Percentiles rank a stretch among this genome's conserved stretches.
These are phyloP conservation scores for Phytophthora niederhauseri DNA, from an alignment of 352 stramenopile genomes.

Conservation along the genomic window DNA sequence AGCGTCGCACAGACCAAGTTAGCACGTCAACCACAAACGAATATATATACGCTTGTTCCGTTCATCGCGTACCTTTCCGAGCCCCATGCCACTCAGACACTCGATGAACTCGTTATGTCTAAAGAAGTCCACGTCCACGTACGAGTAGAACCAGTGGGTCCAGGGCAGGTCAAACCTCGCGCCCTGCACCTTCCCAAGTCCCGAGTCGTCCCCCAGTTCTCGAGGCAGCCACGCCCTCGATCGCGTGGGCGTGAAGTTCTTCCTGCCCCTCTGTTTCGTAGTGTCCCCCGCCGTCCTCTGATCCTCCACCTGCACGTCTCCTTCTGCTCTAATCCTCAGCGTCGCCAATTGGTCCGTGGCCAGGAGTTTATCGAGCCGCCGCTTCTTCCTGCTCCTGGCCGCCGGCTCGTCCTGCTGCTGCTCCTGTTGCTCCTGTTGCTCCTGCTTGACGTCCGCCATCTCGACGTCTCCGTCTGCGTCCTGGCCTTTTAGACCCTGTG, in stretches of 20 bases:
- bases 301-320: slow-evolving; percentile 5
- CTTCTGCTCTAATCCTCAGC: slow-evolving; percentile 30
- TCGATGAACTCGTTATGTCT: slow-evolving; percentile 79
- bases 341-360: slow-evolving; percentile 39
- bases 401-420: not conserved
- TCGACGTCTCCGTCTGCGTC: slow-evolving; percentile 1
- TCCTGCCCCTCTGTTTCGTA: slow-evolving; percentile 9
- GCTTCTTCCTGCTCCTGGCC: slow-evolving; percentile 47
- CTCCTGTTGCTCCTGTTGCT: not conserved
- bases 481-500: not conserved
- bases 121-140: slow-evolving; percentile 72
- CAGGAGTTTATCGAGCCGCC: slow-evolving; percentile 51
- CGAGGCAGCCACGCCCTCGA: slow-evolving; percentile 22
- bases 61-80: slow-evolving; percentile 50
- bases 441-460: slow-evolving; percentile 16
- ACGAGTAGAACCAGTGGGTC: slow-evolving; percentile 77
- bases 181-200: slow-evolving; percentile 21
- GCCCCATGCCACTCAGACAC: slow-evolving; percentile 68
- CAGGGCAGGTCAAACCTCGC: slow-evolving; percentile 62
- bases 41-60: not conserved
- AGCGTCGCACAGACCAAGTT: not conserved
- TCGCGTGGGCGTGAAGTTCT: slow-evolving; percentile 8
- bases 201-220: slow-evolving; percentile 6
- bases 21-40: not conserved
- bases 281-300: not conserved